A percentile compares a stretch with the other conserved stretches of the same genome.
These are phyloP conservation scores for Clavulina sp. DNA, from an alignment of 768 basidiomycete genomes.

Conservation along the genomic window DNA sequence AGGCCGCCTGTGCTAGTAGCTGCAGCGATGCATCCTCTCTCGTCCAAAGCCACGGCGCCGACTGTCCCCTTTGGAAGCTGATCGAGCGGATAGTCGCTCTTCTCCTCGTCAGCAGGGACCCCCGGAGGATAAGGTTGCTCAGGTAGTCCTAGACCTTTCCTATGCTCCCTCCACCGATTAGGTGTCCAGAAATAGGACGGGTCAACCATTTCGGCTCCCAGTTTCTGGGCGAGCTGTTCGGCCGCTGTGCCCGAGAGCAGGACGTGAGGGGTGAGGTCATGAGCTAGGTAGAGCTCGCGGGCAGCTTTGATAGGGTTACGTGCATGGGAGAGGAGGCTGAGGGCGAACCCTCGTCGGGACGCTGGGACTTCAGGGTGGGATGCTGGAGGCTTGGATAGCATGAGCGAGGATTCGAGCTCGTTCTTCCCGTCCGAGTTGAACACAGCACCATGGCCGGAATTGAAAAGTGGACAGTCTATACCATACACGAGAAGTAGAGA, in stretches of 20 bases:
- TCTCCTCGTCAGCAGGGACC: conserved; percentile 11
- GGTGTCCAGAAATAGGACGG: conserved; percentile 67
- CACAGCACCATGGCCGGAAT: conserved; percentile 64
- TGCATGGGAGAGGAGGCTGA: conserved; percentile 46
- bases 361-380: conserved; percentile 41
- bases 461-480: conserved; percentile 67
- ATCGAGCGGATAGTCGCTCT: conserved; percentile 24
- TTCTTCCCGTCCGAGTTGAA: conserved; percentile 74
- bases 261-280: conserved; percentile 40
- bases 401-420: conserved; percentile 66
- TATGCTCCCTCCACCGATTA: conserved; percentile 58
- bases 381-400: conserved; percentile 61
- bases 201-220: conserved; percentile 44
- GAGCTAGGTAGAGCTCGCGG: conserved; percentile 53
- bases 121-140: conserved; percentile 35
- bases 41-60: conserved; percentile 67
- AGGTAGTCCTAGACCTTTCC: conserved; percentile 53
- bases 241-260: conserved; percentile 52
- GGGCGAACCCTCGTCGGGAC: conserved; percentile 41
- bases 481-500: too few species aligned
- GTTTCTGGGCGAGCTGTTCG: conserved; percentile 35
- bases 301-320: conserved; percentile 61
- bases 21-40: conserved; percentile 50
- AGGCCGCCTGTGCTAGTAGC: conserved; percentile 67
- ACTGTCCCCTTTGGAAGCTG: conserved; percentile 60